Conservation (phyloP, 228 moss, liverwort and hornwort species). For the Sphagnum magellanicum region DNA sequence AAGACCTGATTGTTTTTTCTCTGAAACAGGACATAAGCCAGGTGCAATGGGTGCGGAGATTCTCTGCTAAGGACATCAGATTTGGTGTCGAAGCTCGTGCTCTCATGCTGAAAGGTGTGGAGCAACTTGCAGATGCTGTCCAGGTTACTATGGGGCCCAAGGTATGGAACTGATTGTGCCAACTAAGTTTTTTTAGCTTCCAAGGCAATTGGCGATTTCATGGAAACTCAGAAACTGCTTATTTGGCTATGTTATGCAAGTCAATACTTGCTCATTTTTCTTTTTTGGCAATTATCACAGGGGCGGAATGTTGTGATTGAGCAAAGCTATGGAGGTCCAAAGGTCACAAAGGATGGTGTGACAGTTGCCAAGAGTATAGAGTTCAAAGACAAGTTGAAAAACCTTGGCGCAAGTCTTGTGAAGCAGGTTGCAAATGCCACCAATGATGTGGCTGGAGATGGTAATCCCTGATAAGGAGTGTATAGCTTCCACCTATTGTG, state of each 20-base stretch:
- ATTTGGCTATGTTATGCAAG: not conserved
- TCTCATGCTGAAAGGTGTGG: constrained; percentile 86
- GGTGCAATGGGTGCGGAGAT: constrained; percentile 44
- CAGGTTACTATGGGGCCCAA: constrained; percentile 95
- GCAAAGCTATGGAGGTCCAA: constrained; percentile 78
- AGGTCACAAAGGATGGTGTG: constrained; percentile 92
- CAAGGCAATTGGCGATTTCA: no score
- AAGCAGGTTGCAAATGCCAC: constrained; percentile 89
- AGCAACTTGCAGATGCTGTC: constrained; percentile 92
- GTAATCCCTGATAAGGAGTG: constrained; percentile 12
- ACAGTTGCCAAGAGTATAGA: constrained; percentile 92
- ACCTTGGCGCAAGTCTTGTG: constrained; percentile 79
- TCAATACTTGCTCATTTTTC: no score
- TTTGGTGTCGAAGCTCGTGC: constrained; percentile 84
- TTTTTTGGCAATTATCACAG: constrained; percentile 12
- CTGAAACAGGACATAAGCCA: constrained; percentile 35
- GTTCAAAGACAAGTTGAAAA: constrained; percentile 85
- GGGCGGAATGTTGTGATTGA: constrained; percentile 88
- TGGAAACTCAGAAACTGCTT: not conserved
- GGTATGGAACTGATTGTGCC: constrained; percentile 19
- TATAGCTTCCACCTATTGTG: no score
- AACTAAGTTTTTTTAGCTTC: no score
- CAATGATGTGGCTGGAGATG: constrained; percentile 87
- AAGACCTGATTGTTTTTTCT: no score
- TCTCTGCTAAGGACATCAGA: constrained; percentile 77